Conservation (phyloP, 1,284 basidiomycete genomes). For the Ceratobasidium sp. region DNA sequence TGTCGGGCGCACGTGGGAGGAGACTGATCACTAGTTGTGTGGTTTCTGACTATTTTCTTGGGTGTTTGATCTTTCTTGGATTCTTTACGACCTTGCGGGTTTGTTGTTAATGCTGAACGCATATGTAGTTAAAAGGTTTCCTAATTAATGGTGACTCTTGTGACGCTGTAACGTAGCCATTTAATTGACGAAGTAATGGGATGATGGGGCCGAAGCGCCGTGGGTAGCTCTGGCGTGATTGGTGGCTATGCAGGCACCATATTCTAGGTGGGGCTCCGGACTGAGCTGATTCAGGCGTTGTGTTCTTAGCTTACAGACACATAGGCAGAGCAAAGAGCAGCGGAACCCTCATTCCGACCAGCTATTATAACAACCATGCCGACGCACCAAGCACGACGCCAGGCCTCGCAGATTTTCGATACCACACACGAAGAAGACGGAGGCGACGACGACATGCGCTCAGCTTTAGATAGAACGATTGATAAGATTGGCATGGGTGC, state of each 20-base stretch:
- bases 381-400: constrained; percentile 30
- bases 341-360: background rate
- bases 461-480: constrained; percentile 45
- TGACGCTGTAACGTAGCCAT: background rate
- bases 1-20: constrained; percentile 87
- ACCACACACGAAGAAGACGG: constrained; percentile 10
- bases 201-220: background rate
- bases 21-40: constrained; percentile 50
- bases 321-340: constrained; percentile 1
- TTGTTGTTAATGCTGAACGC: constrained; percentile 1
- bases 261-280: background rate
- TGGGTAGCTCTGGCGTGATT: background rate
- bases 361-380: background rate
- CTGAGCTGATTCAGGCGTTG: background rate
- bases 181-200: background rate
- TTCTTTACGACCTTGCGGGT: background rate
- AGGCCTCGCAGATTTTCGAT: constrained; percentile 32
- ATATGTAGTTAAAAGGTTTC: background rate
- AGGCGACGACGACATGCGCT: constrained; percentile 40
- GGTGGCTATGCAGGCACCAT: constrained; percentile 3
- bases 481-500: constrained; percentile 47
- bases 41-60: constrained; percentile 7
- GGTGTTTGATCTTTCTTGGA: background rate
- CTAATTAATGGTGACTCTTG: background rate
- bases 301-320: background rate